Evolutionary conservation across 441 rosid species (phyloP).

Genomic region (Isatis lusitanica): DNA sequence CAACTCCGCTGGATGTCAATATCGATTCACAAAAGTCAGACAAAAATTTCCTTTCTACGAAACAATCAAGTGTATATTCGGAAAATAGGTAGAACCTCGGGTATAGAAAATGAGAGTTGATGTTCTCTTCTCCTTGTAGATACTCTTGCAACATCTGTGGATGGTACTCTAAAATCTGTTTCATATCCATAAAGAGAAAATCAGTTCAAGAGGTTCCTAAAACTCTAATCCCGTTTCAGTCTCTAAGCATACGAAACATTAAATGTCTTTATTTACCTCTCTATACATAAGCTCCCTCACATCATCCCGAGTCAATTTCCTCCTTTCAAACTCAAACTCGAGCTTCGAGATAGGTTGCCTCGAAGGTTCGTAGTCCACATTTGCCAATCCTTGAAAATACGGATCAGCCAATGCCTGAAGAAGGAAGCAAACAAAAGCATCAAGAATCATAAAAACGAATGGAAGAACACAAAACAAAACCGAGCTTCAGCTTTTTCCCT

Average conservation of each 20-base stretch:
- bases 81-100: constrained; percentile 60
- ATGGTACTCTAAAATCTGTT: constrained; percentile 96
- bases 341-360: constrained; percentile 84
- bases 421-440: constrained; percentile 23
- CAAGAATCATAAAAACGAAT: neutral
- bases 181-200: constrained; percentile 27
- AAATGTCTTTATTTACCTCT: constrained; percentile 55
- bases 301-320: constrained; percentile 75
- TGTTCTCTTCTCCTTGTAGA: constrained; percentile 81
- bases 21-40: neutral
- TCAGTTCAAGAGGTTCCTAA: neutral
- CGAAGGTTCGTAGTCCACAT: constrained; percentile 72
- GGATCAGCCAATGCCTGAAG: constrained; percentile 88
- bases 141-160: constrained; percentile 97
- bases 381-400: constrained; percentile 74
- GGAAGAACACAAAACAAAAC: neutral
- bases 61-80: neutral
- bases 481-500: neutral
- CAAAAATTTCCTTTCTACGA: neutral
- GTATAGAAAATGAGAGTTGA: constrained; percentile 73
- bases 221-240: neutral
- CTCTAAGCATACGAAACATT: neutral
- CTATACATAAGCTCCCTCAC: constrained; percentile 89
- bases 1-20: constrained; percentile 63
- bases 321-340: constrained; percentile 92